phyloP scores from a whole-genome alignment of 306 rosid species.

The Cicer arietinum region DNA sequence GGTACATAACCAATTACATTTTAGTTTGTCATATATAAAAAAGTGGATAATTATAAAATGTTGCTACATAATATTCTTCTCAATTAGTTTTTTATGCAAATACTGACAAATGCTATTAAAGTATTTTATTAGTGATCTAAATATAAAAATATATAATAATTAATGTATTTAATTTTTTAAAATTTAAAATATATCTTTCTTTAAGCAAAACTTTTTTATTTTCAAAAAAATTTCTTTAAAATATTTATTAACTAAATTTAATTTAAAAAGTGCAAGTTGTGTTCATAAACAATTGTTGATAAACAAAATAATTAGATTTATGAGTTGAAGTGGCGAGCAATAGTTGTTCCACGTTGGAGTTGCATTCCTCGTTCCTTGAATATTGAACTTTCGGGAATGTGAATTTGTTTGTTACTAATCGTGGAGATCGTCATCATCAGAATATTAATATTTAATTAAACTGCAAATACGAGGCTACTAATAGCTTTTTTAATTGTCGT shows the following conservation, averaged over 20 bases:
- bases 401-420: slow-evolving; percentile 48
- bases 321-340: slow-evolving; percentile 44
- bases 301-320: slow-evolving; percentile 30
- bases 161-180: too few species aligned
- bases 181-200: too few species aligned
- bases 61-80: too few species aligned
- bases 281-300: background rate
- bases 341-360: slow-evolving; percentile 44
- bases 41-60: too few species aligned
- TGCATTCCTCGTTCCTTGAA: slow-evolving; percentile 44
- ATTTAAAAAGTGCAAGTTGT: slow-evolving; percentile 40
- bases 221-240: too few species aligned
- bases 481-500: slow-evolving; percentile 6
- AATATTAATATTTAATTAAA: slow-evolving; percentile 37
- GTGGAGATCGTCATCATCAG: slow-evolving; percentile 45
- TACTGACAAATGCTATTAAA: too few species aligned
- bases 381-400: slow-evolving; percentile 42
- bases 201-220: too few species aligned
- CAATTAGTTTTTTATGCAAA: too few species aligned
- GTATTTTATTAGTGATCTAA: too few species aligned
- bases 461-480: slow-evolving; percentile 24
- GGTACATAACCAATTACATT: too few species aligned
- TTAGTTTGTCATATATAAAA: too few species aligned
- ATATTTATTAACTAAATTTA: slow-evolving; percentile 4
- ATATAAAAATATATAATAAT: too few species aligned